Evolutionary conservation across 352 stramenopile species (phyloP), one percentile per base, ranked within the genome.

Genomic region (Vaucheria bursata): DNA sequence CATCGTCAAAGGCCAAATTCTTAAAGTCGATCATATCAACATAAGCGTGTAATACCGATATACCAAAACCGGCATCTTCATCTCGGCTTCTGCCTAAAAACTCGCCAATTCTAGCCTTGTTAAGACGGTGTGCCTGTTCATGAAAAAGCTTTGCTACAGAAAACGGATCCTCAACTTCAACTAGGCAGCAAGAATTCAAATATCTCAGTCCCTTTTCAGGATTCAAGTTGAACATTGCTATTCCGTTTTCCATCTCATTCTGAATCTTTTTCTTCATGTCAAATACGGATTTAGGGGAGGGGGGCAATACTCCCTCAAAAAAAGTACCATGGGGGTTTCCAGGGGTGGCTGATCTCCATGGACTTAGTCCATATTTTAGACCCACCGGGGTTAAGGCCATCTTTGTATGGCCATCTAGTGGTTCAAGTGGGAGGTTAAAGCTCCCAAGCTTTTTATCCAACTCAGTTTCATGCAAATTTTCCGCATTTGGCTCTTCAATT

Each of bases 151-250:
- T 71, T 0, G 95, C 96, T 0, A 99, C 94, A 78, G 96, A 90
- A 2, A 88, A 87, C 0, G 95, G 91, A 36, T 93, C 93, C 1
- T 91, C 88, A 75, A 25, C 64, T 36, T 94, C 88, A 73, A 98
- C 83, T 83, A 97, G 93, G 5, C 94, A 94, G 70, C 70, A 72
- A 29, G 76, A 78, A 32, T 71, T 53, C n/a, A 81, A 38, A 59
- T 59, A 78, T 8, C 5, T 5, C 6, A 78, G 45, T 33, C 92
- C 76, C 39, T 89, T 87, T 39, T 88, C 94, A 25, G 82, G 80
- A 33, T 81, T 81, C 8, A 97, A 89, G 68, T 97, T 99, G 82
- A 99, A 99, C 85, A 97, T 98, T 29, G 98, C 86, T 45, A 95
- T 91, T 1, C 95, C 96, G 2, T 91, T 96, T 34, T 96, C 90